Percentiles rank a stretch among this genome's conserved stretches.
These are phyloP conservation scores for Groenewaldozyma salmanticensis DNA, from an alignment of 805 yeast species.

Conservation along the genomic window DNA sequence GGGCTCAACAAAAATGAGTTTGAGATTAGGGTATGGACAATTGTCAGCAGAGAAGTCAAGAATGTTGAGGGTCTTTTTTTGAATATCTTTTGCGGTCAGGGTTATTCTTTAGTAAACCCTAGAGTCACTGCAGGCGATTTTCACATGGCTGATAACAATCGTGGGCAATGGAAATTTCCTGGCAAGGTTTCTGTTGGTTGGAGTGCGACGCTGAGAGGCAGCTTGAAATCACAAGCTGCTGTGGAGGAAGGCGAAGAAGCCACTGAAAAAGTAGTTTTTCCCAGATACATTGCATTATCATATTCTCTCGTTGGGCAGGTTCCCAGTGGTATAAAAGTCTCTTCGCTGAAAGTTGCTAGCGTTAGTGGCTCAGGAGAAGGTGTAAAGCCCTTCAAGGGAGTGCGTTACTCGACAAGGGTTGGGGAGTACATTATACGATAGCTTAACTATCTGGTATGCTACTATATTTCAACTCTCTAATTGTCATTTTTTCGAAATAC, in stretches of 20 bases:
- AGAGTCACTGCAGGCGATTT: constrained; percentile 75
- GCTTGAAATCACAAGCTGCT: constrained; percentile 28
- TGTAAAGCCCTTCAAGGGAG: constrained; percentile 83
- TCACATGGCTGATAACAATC: constrained; percentile 40
- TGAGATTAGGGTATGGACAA: constrained; percentile 46
- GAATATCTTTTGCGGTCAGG: constrained; percentile 29
- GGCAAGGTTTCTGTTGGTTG: constrained; percentile 51
- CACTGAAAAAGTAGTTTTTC: constrained; percentile 21
- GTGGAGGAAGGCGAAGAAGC: constrained; percentile 18
- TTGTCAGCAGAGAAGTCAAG: constrained; percentile 36
- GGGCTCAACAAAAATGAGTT: constrained; percentile 50
- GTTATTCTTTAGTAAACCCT: constrained; percentile 37
- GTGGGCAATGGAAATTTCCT: constrained; percentile 63
- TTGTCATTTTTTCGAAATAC: constrained; percentile 22
- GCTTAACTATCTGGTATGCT: neutral
- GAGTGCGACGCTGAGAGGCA: constrained; percentile 58
- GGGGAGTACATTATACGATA: constrained; percentile 46
- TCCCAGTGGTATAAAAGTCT: constrained; percentile 68
- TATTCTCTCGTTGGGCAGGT: constrained; percentile 58
- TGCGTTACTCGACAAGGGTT: constrained; percentile 62
- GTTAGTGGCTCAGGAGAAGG: constrained; percentile 49
- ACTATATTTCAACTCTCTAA: neutral
- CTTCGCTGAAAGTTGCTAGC: constrained; percentile 47
- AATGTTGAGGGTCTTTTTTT: constrained; percentile 39
- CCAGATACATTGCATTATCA: constrained; percentile 38